These are phyloP conservation scores for Saccharomycopsis oosterbeekiorum DNA, from an alignment of 805 yeast genomes.

Conservation along the genomic window DNA sequence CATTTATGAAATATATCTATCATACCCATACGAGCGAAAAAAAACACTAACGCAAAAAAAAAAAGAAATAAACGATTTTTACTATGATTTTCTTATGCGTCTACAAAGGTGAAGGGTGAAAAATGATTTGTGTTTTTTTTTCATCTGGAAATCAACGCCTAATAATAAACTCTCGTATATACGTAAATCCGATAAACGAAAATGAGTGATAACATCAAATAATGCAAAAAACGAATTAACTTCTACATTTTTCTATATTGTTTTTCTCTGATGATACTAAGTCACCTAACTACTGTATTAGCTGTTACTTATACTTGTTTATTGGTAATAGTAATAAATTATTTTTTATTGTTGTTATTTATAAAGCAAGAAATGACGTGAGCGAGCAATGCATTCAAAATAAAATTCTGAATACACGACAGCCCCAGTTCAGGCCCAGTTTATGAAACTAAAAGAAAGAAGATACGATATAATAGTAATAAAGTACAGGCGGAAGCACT, in stretches of 20 bases:
- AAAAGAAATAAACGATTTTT: not conserved
- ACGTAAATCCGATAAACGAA: too few species aligned
- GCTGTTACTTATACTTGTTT: too few species aligned
- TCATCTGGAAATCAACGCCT: not conserved
- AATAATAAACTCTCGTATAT: not conserved
- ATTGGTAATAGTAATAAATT: not conserved
- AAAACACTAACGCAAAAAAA: not conserved
- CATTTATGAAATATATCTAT: too few species aligned
- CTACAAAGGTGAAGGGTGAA: constrained; percentile 1
- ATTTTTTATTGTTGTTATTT: not conserved
- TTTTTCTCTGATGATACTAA: too few species aligned
- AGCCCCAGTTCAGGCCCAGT: not conserved
- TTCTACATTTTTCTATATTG: too few species aligned
- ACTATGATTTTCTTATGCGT: not conserved
- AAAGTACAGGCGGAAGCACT: not conserved
- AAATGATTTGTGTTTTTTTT: not conserved
- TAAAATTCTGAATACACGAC: too few species aligned
- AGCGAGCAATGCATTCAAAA: not conserved
- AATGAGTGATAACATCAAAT: not conserved
- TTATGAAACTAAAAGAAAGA: not conserved
- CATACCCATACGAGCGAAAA: not conserved
- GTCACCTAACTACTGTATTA: too few species aligned
- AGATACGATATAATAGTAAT: not conserved
- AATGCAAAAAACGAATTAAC: too few species aligned
- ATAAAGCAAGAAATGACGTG: not conserved